Percentiles rank a stretch among this genome's conserved stretches.
Evolutionary conservation across 345 rosid species (phyloP).

Genomic region (Eucalyptus melliodora): DNA sequence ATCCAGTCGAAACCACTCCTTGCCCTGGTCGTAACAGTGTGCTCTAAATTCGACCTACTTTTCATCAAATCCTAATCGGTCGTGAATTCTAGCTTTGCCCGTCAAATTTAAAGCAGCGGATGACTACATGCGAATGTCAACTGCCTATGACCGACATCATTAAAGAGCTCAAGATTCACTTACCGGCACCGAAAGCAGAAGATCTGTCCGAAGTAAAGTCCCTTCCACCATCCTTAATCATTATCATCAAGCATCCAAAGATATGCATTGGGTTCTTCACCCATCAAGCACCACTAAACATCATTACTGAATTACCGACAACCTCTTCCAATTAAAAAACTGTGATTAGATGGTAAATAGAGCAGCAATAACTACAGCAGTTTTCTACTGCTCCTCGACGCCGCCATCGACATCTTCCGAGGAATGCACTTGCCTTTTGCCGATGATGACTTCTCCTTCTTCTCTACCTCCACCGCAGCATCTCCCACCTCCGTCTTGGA

Average conservation of each 20-base stretch:
- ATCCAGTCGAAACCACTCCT: not conserved
- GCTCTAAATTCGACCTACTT: not conserved
- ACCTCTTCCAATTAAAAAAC: not conserved
- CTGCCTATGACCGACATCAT: not conserved
- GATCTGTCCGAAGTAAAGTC: not conserved
- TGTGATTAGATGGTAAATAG: not conserved
- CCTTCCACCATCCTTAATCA: not conserved
- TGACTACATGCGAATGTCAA: not conserved
- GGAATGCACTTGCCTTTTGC: conserved; percentile 61
- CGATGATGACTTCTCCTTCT: conserved; percentile 7
- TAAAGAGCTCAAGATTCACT: not conserved
- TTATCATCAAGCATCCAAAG: not conserved
- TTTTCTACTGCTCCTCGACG: conserved; percentile 34
- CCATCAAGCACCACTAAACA: not conserved
- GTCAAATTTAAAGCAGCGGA: not conserved
- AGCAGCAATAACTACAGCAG: not conserved
- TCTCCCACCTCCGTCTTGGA: not conserved
- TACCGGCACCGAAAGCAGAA: not conserved
- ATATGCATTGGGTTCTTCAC: not conserved
- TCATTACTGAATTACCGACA: not conserved
- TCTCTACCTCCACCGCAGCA: conserved; percentile 4
- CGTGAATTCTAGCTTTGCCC: not conserved
- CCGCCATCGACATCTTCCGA: conserved; percentile 26
- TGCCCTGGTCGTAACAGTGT: not conserved
- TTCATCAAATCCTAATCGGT: not conserved